These are phyloP conservation scores for Peronospora belbahrii DNA, from an alignment of 352 stramenopile species.

Conservation along the genomic window DNA sequence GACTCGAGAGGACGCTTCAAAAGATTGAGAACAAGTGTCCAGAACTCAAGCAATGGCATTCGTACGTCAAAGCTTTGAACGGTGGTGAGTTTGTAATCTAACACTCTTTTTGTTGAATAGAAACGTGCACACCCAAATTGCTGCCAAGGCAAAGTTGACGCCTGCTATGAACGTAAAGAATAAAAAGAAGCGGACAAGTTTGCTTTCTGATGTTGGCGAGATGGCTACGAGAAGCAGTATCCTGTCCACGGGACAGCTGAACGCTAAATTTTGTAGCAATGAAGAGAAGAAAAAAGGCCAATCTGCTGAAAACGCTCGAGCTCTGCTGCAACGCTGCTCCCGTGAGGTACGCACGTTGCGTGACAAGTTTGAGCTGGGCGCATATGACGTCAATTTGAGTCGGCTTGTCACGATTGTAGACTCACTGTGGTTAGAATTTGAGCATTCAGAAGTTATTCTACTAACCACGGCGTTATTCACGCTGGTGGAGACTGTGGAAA, in stretches of 20 bases:
- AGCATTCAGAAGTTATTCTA: constrained; percentile 25
- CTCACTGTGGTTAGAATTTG: constrained; percentile 30
- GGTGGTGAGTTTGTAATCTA: neutral
- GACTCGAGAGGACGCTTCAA: constrained; percentile 8
- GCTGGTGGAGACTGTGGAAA: constrained; percentile 37
- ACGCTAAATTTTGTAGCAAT: neutral
- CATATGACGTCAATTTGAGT: constrained; percentile 39
- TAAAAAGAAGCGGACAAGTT: constrained; percentile 27
- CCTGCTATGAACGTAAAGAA: constrained; percentile 1
- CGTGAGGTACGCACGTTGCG: constrained; percentile 26
- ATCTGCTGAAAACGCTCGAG: constrained; percentile 19
- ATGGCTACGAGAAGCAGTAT: neutral
- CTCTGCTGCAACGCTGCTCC: constrained; percentile 23
- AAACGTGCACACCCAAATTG: constrained; percentile 11
- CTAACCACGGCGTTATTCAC: constrained; percentile 33
- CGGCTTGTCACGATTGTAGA: constrained; percentile 40
- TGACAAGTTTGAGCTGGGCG: constrained; percentile 33
- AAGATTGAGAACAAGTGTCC: constrained; percentile 20
- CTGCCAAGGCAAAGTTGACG: neutral
- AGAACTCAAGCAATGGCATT: constrained; percentile 10
- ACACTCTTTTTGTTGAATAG: constrained; percentile 3
- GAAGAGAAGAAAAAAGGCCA: constrained; percentile 13
- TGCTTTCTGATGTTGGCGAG: constrained; percentile 13
- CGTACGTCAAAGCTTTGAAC: constrained; percentile 9
- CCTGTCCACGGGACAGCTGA: neutral